Conservation (phyloP, 305 asterid genomes). For the Solanum hybrid region DNA sequence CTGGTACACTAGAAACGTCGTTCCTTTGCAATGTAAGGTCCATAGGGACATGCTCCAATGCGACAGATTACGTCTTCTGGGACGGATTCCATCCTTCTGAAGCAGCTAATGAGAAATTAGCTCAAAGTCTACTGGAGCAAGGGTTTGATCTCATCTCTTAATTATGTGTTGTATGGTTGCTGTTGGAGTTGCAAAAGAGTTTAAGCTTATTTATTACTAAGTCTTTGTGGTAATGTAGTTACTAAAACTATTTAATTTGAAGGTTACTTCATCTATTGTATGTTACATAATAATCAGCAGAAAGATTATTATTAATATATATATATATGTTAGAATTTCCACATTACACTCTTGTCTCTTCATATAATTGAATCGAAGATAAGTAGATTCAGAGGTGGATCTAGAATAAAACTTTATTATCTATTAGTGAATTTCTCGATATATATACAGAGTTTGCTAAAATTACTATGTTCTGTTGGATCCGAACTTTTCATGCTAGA, state of each 20-base stretch:
- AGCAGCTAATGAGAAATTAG: slow-evolving; percentile 30
- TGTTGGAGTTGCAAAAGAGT: neutral
- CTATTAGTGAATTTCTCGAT: neutral
- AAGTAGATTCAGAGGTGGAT: neutral
- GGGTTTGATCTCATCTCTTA: slow-evolving; percentile 30
- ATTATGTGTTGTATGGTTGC: neutral
- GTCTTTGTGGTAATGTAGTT: neutral
- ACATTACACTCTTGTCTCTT: neutral
- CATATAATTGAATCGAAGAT: neutral
- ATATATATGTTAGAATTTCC: neutral
- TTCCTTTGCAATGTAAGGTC: slow-evolving; percentile 58
- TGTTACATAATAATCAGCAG: neutral
- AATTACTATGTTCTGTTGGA: neutral
- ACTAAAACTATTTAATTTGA: neutral
- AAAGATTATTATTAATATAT: neutral
- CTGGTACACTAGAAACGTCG: slow-evolving; percentile 63
- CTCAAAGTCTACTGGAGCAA: slow-evolving; percentile 25
- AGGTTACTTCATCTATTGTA: neutral
- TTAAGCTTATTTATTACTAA: neutral
- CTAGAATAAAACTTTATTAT: neutral
- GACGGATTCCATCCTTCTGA: slow-evolving; percentile 35
- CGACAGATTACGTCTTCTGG: slow-evolving; percentile 38
- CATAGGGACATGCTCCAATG: slow-evolving; percentile 69
- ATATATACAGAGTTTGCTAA: neutral
- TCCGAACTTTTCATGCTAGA: neutral